Evolutionary conservation across 192 early-diverging fungal genomes (phyloP).

Genomic region (Mortierella alpina): DNA sequence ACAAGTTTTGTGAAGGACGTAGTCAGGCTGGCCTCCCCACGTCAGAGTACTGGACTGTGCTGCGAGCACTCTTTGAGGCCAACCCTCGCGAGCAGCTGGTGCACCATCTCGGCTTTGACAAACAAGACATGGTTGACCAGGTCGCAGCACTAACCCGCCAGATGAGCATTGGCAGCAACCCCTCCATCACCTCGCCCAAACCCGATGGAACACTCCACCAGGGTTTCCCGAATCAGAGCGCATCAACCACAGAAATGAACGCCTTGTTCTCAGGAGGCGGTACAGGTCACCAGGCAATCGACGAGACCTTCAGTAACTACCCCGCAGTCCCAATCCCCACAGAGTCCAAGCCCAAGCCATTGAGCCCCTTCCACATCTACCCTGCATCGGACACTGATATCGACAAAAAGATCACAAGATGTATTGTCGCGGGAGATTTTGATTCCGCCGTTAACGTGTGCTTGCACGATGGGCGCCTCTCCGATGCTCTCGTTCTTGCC

Average conservation of each 20-base stretch:
- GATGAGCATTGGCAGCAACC: slow-evolving; percentile 42
- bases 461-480: slow-evolving; percentile 80
- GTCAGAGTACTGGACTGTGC: slow-evolving; percentile 78
- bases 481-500: slow-evolving; percentile 92
- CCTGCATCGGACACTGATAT: slow-evolving; percentile 72
- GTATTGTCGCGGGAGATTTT: slow-evolving; percentile 92
- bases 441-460: slow-evolving; percentile 92
- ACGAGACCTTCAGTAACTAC: slow-evolving; percentile 36
- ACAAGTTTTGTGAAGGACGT: slow-evolving; percentile 55
- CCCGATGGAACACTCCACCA: background rate
- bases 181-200: slow-evolving; percentile 10
- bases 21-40: slow-evolving; percentile 33
- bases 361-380: slow-evolving; percentile 61
- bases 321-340: slow-evolving; percentile 8
- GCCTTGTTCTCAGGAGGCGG: slow-evolving; percentile 21
- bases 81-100: slow-evolving; percentile 84
- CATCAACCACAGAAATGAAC: slow-evolving; percentile 29
- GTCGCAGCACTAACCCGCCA: slow-evolving; percentile 62
- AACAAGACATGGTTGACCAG: slow-evolving; percentile 70
- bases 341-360: slow-evolving; percentile 35
- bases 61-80: slow-evolving; percentile 85
- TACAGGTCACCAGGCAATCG: slow-evolving; percentile 7
- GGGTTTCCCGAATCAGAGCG: slow-evolving; percentile 10
- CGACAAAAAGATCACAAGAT: slow-evolving; percentile 85
- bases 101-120: slow-evolving; percentile 91